Conservation (phyloP, 1,139 yeast genomes). For the Williopsis jadinii region DNA sequence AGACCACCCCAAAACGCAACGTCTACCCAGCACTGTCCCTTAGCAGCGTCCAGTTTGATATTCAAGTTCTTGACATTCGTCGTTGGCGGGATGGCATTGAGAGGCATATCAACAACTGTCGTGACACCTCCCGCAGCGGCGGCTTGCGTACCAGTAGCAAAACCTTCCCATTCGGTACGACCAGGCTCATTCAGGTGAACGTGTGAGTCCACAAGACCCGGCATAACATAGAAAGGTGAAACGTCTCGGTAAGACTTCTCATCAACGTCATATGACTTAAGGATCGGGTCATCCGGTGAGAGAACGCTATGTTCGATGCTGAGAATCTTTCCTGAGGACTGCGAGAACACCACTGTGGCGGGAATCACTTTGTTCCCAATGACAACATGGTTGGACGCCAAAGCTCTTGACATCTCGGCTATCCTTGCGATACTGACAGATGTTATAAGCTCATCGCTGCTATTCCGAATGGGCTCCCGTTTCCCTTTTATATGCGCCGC, state of each 20-base stretch:
- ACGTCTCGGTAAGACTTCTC: conserved; percentile 43
- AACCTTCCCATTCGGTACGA: conserved; percentile 94
- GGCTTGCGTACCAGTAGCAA: conserved; percentile 85
- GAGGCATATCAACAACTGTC: conserved; percentile 92
- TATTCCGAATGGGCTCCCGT: no score
- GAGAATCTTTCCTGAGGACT: conserved; percentile 58
- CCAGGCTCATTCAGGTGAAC: conserved; percentile 95
- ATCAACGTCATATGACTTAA: conserved; percentile 35
- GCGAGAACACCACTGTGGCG: conserved; percentile 64
- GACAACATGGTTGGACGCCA: conserved; percentile 61
- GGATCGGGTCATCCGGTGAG: conserved; percentile 31
- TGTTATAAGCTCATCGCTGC: no score
- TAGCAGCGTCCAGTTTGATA: conserved; percentile 69
- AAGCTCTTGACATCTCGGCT: conserved; percentile 34
- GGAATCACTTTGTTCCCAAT: conserved; percentile 42
- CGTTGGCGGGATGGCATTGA: conserved; percentile 93
- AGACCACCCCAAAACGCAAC: conserved; percentile 97
- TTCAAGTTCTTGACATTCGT: conserved; percentile 75
- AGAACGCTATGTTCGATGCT: conserved; percentile 37
- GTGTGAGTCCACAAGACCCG: conserved; percentile 90
- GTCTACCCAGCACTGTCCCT: conserved; percentile 83
- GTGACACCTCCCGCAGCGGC: conserved; percentile 97
- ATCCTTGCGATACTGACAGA: background rate
- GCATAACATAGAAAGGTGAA: conserved; percentile 64
- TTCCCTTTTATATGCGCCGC: no score